These are phyloP conservation scores for Talaromyces sp. DNA, from an alignment of 2,329 filamentous ascomycete species.

Conservation along the genomic window DNA sequence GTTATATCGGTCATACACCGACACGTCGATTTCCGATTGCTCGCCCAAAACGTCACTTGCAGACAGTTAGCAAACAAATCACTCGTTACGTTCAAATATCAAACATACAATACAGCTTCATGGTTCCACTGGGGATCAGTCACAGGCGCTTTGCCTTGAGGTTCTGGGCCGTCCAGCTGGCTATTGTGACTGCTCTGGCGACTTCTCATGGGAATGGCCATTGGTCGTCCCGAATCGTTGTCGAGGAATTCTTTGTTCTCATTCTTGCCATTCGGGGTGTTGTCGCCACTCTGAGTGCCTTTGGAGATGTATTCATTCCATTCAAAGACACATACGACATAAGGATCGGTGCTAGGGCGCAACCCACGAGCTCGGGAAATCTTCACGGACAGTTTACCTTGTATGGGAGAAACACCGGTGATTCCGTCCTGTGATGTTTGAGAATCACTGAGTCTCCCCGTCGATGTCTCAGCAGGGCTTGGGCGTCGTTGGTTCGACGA, in stretches of 20 bases:
- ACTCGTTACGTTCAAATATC: not conserved
- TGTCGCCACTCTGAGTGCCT: slow-evolving; percentile 61
- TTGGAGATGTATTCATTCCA: slow-evolving; percentile 93
- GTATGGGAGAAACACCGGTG: slow-evolving; percentile 64
- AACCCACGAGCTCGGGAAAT: slow-evolving; percentile 81
- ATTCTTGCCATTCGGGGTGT: slow-evolving; percentile 57
- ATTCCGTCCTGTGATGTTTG: slow-evolving; percentile 41
- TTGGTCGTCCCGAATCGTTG: slow-evolving; percentile 75
- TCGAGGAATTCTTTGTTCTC: slow-evolving; percentile 58
- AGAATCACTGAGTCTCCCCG: slow-evolving; percentile 30
- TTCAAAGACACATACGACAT: slow-evolving; percentile 95
- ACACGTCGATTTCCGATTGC: slow-evolving; percentile 85
- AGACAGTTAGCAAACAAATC: slow-evolving; percentile 20
- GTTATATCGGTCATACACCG: slow-evolving; percentile 80
- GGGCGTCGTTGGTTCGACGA: slow-evolving; percentile 18
- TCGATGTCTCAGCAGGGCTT: slow-evolving; percentile 16
- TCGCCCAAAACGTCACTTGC: slow-evolving; percentile 85
- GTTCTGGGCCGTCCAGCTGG: slow-evolving; percentile 59
- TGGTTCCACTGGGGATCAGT: slow-evolving; percentile 94
- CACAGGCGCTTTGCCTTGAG: slow-evolving; percentile 56
- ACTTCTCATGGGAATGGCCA: slow-evolving; percentile 96
- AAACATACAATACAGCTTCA: slow-evolving; percentile 83
- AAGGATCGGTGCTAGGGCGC: slow-evolving; percentile 78
- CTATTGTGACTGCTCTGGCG: slow-evolving; percentile 96
- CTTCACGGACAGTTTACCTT: slow-evolving; percentile 84